A percentile compares a stretch with the other conserved stretches of the same genome.
These are phyloP conservation scores for Monsonia emarginata DNA, from an alignment of 441 rosid species.

Conservation along the genomic window DNA sequence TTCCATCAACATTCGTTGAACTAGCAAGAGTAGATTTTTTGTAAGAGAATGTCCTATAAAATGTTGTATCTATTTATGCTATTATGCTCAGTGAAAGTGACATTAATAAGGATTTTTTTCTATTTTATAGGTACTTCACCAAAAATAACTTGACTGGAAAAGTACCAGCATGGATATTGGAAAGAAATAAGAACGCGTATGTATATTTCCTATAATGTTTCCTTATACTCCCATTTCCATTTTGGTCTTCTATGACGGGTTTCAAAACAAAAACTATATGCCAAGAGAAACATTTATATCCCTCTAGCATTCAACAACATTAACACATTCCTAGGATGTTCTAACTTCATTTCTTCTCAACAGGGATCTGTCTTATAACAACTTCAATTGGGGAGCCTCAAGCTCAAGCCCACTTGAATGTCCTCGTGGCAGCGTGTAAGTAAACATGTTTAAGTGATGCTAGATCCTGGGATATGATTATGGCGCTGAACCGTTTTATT, in stretches of 20 bases:
- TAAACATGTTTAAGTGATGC: background rate
- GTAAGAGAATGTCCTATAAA: constrained; percentile 33
- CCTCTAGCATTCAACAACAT: background rate
- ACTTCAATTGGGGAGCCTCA: constrained; percentile 57
- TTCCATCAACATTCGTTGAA: constrained; percentile 45
- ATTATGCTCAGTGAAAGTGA: constrained; percentile 1
- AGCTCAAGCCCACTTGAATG: constrained; percentile 47
- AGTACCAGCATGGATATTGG: constrained; percentile 45
- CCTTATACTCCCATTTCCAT: background rate
- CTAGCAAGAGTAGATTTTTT: constrained; percentile 53
- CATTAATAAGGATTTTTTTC: constrained; percentile 10
- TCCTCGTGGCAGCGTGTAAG: constrained; percentile 58
- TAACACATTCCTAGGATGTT: too few relatives aligned
- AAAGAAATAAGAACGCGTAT: constrained; percentile 61
- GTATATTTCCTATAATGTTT: constrained; percentile 15
- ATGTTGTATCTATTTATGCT: background rate
- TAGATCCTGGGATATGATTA: background rate
- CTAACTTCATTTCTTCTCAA: constrained; percentile 15
- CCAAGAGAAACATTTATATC: background rate
- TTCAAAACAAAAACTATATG: background rate
- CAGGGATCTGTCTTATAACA: constrained; percentile 75
- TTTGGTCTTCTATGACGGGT: background rate
- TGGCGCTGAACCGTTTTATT: constrained; percentile 7
- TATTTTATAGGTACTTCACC: constrained; percentile 53
- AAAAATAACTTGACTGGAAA: constrained; percentile 61